Base-by-base conservation (phyloP, 371 early-diverging fungal species). In the Actinomortierella ambigua region DNA sequence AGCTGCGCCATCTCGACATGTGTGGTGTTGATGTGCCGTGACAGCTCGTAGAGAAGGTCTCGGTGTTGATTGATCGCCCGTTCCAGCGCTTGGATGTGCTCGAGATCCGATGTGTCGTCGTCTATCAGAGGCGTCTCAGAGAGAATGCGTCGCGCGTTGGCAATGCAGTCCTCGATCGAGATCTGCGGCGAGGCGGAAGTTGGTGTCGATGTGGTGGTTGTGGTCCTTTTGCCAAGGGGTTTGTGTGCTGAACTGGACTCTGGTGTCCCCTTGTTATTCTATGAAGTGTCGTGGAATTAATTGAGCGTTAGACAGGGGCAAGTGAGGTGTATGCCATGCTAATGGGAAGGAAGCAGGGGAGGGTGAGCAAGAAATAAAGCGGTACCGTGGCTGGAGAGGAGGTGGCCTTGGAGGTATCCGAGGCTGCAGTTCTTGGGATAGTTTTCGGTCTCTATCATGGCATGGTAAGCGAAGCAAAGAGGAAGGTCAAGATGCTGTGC, bases 41-140 rank as follows among this genome's bases (percentile, higher is more conserved):
- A 15, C n/a, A 66, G 44, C 15, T 56, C 46, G 0, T 42, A 27
- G 18, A 48, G 59, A 6, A 59, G 28, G 23, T 62, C 63, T 1
- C 48, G 55, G 20, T 73, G 67, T 26, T 73, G 73, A 2, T 63
- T 50, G 3, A 73, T 11, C 4, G 66, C 61, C 18, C 59, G 63
- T n/a, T 73, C 67, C 7, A 66, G 57, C 13, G 40, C 63, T 23
- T 66, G 66, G 56, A 63, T 73, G 39, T 59, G 57, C 6, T 63
- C 73, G 15, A 66, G 29, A 34, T 34, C 34, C n/a, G n/a, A n/a
- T 29, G 50, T 20, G 1, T 49, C 28, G 5, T 54, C 2, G 20
- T 73, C 56, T 4, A 66, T 24, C 14, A 64, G 65, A 8, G 52
- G 57, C 15, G 61, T 60, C 18, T 69, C 69, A 7, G 64, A 60